Evolutionary conservation across 2,329 filamentous ascomycete species (phyloP).

Genomic region (Aspergillus eucalypticola): DNA sequence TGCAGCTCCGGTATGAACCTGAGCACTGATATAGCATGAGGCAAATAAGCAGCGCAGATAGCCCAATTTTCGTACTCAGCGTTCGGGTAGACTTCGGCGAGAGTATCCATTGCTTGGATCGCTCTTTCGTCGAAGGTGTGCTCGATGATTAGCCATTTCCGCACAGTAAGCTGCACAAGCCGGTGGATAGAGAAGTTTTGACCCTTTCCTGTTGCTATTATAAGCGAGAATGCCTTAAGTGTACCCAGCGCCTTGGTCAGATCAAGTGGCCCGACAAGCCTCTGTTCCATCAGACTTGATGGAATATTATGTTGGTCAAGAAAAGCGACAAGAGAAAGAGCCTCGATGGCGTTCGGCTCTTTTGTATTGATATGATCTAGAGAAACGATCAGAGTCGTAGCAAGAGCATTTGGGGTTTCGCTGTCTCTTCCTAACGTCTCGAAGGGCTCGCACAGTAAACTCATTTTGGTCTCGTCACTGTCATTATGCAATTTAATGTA

Average conservation of each 20-base stretch:
- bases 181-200: constrained; percentile 15
- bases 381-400: constrained; percentile 16
- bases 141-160: constrained; percentile 17
- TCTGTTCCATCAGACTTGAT: constrained; percentile 11
- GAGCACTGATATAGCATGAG: constrained; percentile 14
- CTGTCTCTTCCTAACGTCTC: constrained; percentile 16
- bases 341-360: constrained; percentile 10
- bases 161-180: constrained; percentile 14
- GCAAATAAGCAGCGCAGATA: constrained; percentile 11
- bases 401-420: constrained; percentile 13
- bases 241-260: constrained; percentile 12
- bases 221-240: constrained; percentile 16
- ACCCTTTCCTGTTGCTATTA: constrained; percentile 4
- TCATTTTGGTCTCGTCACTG: constrained; percentile 16
- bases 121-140: constrained; percentile 9
- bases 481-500: constrained; percentile 19
- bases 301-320: constrained; percentile 13
- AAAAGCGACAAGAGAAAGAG: constrained; percentile 13
- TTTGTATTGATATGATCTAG: constrained; percentile 15
- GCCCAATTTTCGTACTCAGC: constrained; percentile 12
- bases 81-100: constrained; percentile 13
- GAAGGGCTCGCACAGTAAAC: constrained; percentile 17
- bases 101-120: constrained; percentile 12
- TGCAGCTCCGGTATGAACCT: neutral
- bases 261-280: constrained; percentile 3